phyloP scores from a whole-genome alignment of 805 yeast species.

The Suhomyces emberorum region DNA sequence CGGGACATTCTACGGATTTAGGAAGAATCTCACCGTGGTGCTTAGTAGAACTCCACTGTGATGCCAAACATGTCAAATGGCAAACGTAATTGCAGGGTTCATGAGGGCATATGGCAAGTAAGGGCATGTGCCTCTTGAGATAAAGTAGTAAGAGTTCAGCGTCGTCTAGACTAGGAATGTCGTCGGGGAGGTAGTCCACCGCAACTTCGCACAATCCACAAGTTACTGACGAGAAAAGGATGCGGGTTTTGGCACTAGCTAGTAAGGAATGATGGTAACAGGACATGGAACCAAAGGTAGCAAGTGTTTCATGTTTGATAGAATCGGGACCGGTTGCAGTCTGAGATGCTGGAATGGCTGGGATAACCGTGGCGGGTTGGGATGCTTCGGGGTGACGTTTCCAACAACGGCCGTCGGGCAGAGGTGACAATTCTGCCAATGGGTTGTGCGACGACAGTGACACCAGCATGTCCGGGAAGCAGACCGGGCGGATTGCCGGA shows the following conservation, averaged over 20 bases:
- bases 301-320: too few species aligned
- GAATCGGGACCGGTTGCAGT: too few species aligned
- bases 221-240: not conserved
- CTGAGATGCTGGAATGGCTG: too few species aligned
- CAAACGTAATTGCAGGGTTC: conserved; percentile 26
- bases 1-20: conserved; percentile 11
- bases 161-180: conserved; percentile 4
- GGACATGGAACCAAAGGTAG: too few species aligned
- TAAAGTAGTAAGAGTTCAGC: conserved; percentile 4
- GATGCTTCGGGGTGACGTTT: too few species aligned
- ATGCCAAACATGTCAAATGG: conserved; percentile 42
- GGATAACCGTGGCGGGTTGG: too few species aligned
- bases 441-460: too few species aligned
- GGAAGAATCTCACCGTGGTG: conserved; percentile 1
- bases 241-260: not conserved
- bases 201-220: conserved; percentile 19
- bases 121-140: conserved; percentile 20
- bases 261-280: too few species aligned
- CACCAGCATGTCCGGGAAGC: too few species aligned
- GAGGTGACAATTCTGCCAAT: too few species aligned
- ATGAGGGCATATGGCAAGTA: conserved; percentile 32
- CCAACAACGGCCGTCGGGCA: too few species aligned
- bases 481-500: too few species aligned
- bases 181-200: conserved; percentile 34
- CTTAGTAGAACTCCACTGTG: not conserved